Base-by-base conservation (phyloP, 805 yeast species). In the Wickerhamomyces kurtzmanii region DNA sequence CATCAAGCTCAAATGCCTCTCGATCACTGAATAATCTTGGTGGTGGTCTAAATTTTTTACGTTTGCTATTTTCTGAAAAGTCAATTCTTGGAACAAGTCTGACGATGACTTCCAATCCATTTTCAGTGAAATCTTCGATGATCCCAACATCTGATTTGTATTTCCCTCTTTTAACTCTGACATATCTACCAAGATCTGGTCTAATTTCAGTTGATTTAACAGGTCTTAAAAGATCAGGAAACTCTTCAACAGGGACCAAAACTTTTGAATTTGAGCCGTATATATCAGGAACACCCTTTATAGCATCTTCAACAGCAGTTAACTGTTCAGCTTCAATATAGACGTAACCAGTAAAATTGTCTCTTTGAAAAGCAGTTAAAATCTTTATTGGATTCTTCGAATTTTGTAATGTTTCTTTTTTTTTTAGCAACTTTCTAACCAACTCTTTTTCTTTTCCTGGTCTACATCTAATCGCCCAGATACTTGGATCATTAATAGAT, bases 391-490 rank as follows among this genome's bases (percentile, higher is more conserved):
- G 82, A 29, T 71, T 74, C 34, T 73, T 73, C 44, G 81, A 75
- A 41, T 78, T 71, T 39, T 78, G 80, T 43, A 84, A 59, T 29
- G 85, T 83, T 36, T 78, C 58, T 61, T 84, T 83, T 59, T 87
- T 85, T 43, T 87, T 86, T 57, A 80, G 67, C 28, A 91, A 60
- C 39, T 82, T 82, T 39, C 85, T 73, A 15, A 91, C 94, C 38
- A 87, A 62, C 29, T 85, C 95, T 53, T 84, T 89, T 55, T 91
- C 98, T 41, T 80, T 75, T 27, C 97, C 96, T 19, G 83, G 85
- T 46, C 93, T 73, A 59, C 94, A 85, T 55, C 96, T 74, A 25
- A 91, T 74, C 47, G 95, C 97, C 82, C 95, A 91, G 43, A 91
- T 84, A 30, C 85, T 76, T 7, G 98, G 97, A 50, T 91, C 96